Conservation (phyloP, 768 basidiomycete genomes). For the Mycena rosella region DNA sequence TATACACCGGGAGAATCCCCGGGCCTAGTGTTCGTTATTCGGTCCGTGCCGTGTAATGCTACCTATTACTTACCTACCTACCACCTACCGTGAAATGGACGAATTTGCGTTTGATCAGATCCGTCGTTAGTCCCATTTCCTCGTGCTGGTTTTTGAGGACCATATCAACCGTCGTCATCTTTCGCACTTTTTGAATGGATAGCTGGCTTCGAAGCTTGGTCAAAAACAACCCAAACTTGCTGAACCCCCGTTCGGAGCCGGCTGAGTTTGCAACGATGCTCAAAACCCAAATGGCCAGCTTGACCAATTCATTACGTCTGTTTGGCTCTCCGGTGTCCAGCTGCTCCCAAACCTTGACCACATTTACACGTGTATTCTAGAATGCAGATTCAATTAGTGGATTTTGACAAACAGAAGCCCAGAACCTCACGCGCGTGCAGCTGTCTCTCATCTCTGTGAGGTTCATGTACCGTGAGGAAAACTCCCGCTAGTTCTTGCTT, state of each 20-base stretch:
- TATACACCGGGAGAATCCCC: too few relatives aligned
- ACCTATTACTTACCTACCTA: too few relatives aligned
- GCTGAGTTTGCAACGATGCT: constrained; percentile 46
- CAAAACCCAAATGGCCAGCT: constrained; percentile 42
- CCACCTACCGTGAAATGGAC: too few relatives aligned
- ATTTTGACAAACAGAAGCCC: not conserved
- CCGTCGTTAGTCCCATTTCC: too few relatives aligned
- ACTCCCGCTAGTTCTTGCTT: not conserved
- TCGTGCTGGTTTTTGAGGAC: constrained; percentile 22
- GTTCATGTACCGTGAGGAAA: not conserved
- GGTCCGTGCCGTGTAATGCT: too few relatives aligned
- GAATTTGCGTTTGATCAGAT: too few relatives aligned
- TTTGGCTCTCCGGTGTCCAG: constrained; percentile 31
- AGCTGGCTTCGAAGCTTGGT: constrained; percentile 37
- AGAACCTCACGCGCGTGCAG: constrained; percentile 7
- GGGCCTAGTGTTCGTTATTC: too few relatives aligned
- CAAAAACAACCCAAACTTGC: too few relatives aligned
- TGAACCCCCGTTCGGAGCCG: constrained; percentile 46
- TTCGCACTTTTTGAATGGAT: constrained; percentile 15
- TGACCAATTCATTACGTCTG: constrained; percentile 36
- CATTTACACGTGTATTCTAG: constrained; percentile 28
- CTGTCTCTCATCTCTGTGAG: constrained; percentile 1
- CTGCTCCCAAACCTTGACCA: constrained; percentile 38
- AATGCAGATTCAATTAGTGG: not conserved
- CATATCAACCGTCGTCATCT: constrained; percentile 7